These are phyloP conservation scores for Eleusine coracana DNA, from an alignment of 176 grass and related monocot species.

Conservation along the genomic window DNA sequence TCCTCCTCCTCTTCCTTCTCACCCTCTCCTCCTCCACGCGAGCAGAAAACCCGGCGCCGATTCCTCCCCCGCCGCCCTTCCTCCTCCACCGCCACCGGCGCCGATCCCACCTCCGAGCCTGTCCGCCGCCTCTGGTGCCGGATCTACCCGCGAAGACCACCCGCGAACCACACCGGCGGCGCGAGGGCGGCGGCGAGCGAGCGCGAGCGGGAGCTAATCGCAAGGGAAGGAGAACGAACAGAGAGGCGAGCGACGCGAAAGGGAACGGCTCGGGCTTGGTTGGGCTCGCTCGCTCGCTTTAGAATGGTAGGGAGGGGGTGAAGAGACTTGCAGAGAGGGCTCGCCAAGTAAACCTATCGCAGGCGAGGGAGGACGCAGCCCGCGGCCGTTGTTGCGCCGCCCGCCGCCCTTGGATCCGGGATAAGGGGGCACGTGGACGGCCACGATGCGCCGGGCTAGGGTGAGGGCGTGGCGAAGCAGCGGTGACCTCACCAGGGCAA, in stretches of 20 bases:
- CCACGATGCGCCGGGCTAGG: accelerated
- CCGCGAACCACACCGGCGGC: neutral
- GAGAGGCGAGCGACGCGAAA: neutral
- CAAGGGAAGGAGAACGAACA: neutral
- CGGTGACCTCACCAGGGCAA: conserved; percentile 17
- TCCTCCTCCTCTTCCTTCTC: neutral
- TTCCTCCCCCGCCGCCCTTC: conserved; percentile 9
- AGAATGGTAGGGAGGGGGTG: neutral
- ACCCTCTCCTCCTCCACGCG: neutral
- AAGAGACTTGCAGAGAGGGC: neutral
- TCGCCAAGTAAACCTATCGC: conserved; percentile 28
- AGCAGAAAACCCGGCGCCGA: neutral
- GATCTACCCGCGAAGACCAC: conserved; percentile 24
- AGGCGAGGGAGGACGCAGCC: neutral
- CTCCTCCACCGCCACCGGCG: neutral
- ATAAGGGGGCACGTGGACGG: conserved; percentile 16
- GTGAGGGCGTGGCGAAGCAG: neutral
- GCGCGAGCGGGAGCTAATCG: conserved; percentile 12
- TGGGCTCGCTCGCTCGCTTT: neutral
- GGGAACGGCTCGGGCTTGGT: conserved; percentile 24
- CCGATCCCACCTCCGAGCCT: conserved; percentile 35
- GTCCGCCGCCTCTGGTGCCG: neutral
- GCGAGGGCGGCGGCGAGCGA: conserved; percentile 17
- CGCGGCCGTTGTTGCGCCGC: neutral
- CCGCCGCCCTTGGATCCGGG: conserved; percentile 1